A percentile compares a stretch with the other conserved stretches of the same genome.
These are phyloP conservation scores for Moricandia arvensis DNA, from an alignment of 345 rosid genomes.

Conservation along the genomic window DNA sequence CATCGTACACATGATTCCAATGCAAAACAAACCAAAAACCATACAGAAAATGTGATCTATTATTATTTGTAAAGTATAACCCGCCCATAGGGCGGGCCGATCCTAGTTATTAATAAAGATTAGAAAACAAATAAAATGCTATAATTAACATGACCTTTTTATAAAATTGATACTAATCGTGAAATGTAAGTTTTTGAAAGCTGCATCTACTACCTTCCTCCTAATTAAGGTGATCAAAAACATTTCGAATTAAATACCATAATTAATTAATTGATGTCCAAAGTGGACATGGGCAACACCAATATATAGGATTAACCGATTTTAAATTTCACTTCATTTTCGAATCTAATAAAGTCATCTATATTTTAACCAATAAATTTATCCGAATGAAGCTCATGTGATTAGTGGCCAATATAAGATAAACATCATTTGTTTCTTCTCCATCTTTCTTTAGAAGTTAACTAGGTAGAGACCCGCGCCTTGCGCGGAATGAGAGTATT, in stretches of 20 bases:
- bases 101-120: neutral
- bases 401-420: neutral
- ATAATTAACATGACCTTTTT: neutral
- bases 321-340: neutral
- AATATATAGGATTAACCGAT: too few species aligned
- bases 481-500: too few species aligned
- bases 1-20: too few species aligned
- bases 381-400: neutral
- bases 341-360: neutral
- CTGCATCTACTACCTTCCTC: slow-evolving; percentile 5
- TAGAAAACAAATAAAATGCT: neutral
- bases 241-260: neutral
- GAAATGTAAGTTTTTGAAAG: neutral
- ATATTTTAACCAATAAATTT: neutral
- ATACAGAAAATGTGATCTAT: too few species aligned
- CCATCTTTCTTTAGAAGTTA: neutral
- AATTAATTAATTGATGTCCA: neutral
- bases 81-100: too few species aligned
- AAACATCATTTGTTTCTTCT: neutral
- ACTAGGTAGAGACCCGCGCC: too few species aligned
- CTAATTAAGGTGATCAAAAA: neutral
- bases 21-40: too few species aligned
- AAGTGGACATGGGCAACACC: neutral
- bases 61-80: too few species aligned
- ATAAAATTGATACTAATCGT: neutral